Percentiles rank a stretch among this genome's conserved stretches.
These are phyloP conservation scores for Thalia dealbata DNA, from an alignment of 176 grass and related monocot species.

Conservation along the genomic window DNA sequence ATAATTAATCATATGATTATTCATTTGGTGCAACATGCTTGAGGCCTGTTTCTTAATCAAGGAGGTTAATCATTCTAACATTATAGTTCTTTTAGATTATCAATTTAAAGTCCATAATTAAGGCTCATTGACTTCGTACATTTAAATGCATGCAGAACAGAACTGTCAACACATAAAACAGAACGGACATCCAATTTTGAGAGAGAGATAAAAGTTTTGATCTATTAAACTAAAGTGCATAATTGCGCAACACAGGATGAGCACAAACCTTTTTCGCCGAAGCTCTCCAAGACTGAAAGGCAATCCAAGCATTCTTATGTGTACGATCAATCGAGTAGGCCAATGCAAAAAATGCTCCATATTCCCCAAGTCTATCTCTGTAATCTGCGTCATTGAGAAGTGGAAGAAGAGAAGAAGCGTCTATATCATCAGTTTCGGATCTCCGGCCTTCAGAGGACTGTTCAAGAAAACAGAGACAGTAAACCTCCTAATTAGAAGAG, in stretches of 20 bases:
- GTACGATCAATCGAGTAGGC: slow-evolving; percentile 68
- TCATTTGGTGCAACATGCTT: background rate
- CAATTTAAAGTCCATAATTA: background rate
- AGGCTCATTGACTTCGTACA: background rate
- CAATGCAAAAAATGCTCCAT: slow-evolving; percentile 86
- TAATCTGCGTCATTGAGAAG: slow-evolving; percentile 73
- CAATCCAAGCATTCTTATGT: slow-evolving; percentile 98
- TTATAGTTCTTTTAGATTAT: background rate
- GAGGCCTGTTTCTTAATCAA: background rate
- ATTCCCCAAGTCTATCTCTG: slow-evolving; percentile 83
- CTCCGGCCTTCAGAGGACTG: slow-evolving; percentile 81
- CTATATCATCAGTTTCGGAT: slow-evolving; percentile 83
- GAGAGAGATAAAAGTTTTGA: background rate
- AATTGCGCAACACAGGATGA: background rate
- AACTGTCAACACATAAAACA: background rate
- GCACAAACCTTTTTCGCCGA: slow-evolving; percentile 65
- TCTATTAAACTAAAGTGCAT: background rate
- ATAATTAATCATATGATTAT: background rate
- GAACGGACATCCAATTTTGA: background rate
- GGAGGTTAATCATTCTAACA: background rate
- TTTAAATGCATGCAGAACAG: background rate
- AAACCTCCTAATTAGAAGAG: background rate
- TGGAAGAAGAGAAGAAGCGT: slow-evolving; percentile 84
- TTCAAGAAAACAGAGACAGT: slow-evolving; percentile 8
- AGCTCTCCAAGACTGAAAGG: slow-evolving; percentile 90